Conservation (phyloP, 1,284 basidiomycete species). For the Melampsora occidentalis region DNA sequence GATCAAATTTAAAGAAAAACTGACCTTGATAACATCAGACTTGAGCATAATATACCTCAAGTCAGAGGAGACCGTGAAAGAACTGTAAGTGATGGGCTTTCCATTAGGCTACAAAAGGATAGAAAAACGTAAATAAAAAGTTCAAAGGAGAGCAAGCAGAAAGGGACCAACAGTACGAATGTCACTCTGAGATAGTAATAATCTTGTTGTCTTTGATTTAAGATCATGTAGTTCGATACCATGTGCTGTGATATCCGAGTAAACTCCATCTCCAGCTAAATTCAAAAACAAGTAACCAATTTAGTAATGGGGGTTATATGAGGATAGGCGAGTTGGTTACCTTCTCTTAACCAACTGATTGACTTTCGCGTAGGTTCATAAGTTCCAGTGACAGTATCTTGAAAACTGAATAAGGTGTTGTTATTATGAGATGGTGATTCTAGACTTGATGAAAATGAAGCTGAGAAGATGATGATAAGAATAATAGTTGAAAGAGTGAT, state of each 20-base stretch:
- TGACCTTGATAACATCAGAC: conserved; percentile 58
- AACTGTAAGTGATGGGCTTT: conserved; percentile 59
- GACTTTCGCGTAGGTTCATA: conserved; percentile 60
- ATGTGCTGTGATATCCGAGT: conserved; percentile 62
- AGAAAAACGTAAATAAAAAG: conserved; percentile 45
- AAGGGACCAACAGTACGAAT: conserved; percentile 62
- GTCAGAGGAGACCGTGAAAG: conserved; percentile 79
- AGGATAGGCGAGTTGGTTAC: conserved; percentile 57
- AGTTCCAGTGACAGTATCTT: conserved; percentile 85
- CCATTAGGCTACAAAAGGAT: conserved; percentile 61
- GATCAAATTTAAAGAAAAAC: background rate
- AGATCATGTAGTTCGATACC: conserved; percentile 72
- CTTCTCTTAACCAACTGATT: conserved; percentile 82
- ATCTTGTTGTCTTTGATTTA: conserved; percentile 69
- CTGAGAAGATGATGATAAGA: background rate
- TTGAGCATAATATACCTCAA: conserved; percentile 80
- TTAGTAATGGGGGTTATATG: conserved; percentile 9
- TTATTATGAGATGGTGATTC: background rate
- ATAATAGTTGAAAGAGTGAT: conserved; percentile 47
- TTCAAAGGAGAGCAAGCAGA: background rate
- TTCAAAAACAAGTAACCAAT: conserved; percentile 1
- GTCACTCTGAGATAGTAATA: conserved; percentile 61
- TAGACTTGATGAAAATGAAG: background rate
- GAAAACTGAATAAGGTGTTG: conserved; percentile 56
- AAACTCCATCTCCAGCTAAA: conserved; percentile 83